phyloP scores from a whole-genome alignment of 352 stramenopile species.

The Blastocystis sp. region DNA sequence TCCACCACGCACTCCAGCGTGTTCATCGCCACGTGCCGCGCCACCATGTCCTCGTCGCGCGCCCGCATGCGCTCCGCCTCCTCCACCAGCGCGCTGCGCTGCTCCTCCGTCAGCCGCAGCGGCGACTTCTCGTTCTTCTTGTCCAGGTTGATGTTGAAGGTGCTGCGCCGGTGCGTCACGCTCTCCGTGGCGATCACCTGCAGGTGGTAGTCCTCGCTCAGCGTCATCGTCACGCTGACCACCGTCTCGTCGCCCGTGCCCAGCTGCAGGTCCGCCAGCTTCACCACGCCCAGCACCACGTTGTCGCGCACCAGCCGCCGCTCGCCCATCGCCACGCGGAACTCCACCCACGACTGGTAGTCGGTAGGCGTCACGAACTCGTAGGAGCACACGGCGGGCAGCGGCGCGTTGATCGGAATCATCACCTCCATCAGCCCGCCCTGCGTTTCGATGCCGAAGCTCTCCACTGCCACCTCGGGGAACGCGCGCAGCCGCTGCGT shows the following conservation, averaged over 20 bases:
- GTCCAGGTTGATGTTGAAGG: slow-evolving; percentile 3
- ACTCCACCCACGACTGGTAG: slow-evolving; percentile 35
- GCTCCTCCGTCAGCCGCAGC: background rate
- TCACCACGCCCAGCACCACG: background rate
- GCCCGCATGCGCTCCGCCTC: background rate
- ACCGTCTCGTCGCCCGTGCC: background rate
- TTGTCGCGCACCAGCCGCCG: slow-evolving; percentile 29
- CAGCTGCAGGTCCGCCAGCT: slow-evolving; percentile 22
- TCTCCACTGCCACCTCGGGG: background rate
- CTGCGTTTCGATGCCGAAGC: slow-evolving; percentile 26
- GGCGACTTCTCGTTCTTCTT: background rate
- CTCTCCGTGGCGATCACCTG: background rate
- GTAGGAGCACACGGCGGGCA: background rate
- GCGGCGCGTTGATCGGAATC: slow-evolving; percentile 16
- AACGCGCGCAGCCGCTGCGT: slow-evolving; percentile 2
- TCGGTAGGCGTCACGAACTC: slow-evolving; percentile 51
- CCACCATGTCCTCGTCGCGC: slow-evolving; percentile 31
- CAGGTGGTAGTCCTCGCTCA: slow-evolving; percentile 18
- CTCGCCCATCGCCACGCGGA: slow-evolving; percentile 44
- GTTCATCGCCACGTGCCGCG: slow-evolving; percentile 19
- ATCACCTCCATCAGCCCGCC: slow-evolving; percentile 47
- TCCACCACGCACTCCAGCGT: slow-evolving; percentile 54
- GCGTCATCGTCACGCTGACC: slow-evolving; percentile 24
- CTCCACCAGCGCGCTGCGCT: background rate
- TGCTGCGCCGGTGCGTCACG: background rate